Percentiles rank a stretch among this genome's conserved stretches.
These are phyloP conservation scores for Blastocystis sp. DNA, from an alignment of 352 stramenopile genomes.

Conservation along the genomic window DNA sequence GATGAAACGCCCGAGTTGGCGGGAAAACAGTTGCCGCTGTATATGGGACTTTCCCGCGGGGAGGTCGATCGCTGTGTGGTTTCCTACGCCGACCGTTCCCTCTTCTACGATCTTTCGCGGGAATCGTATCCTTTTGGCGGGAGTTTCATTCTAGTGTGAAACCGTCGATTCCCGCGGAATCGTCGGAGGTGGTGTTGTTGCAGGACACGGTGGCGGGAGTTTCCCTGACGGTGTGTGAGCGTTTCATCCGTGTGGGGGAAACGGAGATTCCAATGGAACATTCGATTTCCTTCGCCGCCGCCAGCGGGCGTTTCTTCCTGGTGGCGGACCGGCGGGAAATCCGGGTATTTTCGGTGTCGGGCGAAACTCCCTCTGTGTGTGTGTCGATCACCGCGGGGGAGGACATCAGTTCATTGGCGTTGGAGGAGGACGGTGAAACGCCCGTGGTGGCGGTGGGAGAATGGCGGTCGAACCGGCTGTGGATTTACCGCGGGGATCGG, in stretches of 20 bases:
- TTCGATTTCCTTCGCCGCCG: neutral
- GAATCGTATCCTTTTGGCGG: neutral
- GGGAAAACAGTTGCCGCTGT: neutral
- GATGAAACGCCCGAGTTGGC: neutral
- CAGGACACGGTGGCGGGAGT: neutral
- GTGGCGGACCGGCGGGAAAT: neutral
- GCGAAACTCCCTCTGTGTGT: no score
- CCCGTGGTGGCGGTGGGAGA: neutral
- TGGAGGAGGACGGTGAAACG: neutral
- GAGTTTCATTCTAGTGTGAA: neutral
- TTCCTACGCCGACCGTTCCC: neutral
- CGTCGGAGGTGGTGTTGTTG: neutral
- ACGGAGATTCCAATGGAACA: no score
- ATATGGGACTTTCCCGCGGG: neutral
- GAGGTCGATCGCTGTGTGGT: neutral
- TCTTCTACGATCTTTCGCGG: neutral
- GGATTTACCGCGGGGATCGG: neutral
- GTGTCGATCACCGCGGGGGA: neutral
- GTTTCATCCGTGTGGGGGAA: no score
- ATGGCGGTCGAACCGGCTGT: neutral
- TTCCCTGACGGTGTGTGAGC: no score
- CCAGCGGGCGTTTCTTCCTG: neutral
- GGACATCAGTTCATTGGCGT: neutral
- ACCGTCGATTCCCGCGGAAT: neutral
- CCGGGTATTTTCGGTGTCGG: no score